A percentile compares a stretch with the other conserved stretches of the same genome.
Conservation (phyloP, 345 rosid species). For the Pistacia integerrima region DNA sequence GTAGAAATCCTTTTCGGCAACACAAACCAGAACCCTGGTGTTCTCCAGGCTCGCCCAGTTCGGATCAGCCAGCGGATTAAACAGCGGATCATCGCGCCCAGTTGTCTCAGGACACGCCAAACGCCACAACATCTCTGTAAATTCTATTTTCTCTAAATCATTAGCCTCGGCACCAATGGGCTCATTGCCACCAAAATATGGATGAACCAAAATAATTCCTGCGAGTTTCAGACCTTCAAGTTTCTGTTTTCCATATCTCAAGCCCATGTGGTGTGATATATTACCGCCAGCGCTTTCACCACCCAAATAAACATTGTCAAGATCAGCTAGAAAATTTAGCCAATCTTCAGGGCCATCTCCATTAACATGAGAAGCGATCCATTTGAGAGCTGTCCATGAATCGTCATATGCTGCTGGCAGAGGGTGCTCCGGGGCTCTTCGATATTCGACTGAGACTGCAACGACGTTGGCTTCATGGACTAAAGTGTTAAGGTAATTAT, state of each 20-base stretch:
- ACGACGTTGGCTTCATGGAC: constrained; percentile 25
- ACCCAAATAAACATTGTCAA: constrained; percentile 26
- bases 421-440: constrained; percentile 41
- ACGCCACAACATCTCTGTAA: constrained; percentile 18
- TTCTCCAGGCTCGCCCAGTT: constrained; percentile 38
- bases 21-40: constrained; percentile 39
- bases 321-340: constrained; percentile 31
- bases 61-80: constrained; percentile 45
- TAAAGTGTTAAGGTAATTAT: constrained; percentile 31
- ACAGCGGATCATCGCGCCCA: constrained; percentile 48
- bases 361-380: constrained; percentile 30
- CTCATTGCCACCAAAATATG: constrained; percentile 35
- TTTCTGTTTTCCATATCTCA: constrained; percentile 20
- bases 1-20: constrained; percentile 38
- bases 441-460: constrained; percentile 34
- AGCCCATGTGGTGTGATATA: constrained; percentile 37
- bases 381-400: constrained; percentile 39
- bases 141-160: background rate
- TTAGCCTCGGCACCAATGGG: constrained; percentile 17
- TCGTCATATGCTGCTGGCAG: constrained; percentile 35
- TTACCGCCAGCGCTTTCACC: constrained; percentile 50
- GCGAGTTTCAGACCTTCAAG: constrained; percentile 15
- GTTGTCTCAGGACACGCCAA: constrained; percentile 34
- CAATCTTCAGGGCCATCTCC: constrained; percentile 41
- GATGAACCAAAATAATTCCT: constrained; percentile 23